Evolutionary conservation across 805 yeast species (phyloP).

Genomic region (Geotrichum ghanense): DNA sequence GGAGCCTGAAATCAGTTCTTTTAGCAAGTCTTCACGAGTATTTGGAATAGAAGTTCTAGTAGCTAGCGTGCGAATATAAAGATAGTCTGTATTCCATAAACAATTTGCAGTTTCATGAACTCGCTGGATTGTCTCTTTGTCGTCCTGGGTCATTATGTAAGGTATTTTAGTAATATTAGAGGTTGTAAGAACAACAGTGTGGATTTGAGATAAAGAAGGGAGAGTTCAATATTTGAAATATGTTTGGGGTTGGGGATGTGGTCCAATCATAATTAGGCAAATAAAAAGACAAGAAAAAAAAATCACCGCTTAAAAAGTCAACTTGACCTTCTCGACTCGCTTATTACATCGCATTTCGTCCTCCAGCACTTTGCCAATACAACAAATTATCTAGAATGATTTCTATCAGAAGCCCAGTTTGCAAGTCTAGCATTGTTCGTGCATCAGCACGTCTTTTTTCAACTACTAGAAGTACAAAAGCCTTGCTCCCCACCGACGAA

Average conservation of each 20-base stretch:
- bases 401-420: not conserved
- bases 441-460: not conserved
- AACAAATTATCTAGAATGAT: not conserved
- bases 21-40: not conserved
- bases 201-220: not conserved
- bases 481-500: not conserved
- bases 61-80: not conserved
- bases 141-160: not conserved
- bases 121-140: not conserved
- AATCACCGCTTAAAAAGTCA: not conserved
- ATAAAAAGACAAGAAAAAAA: not conserved
- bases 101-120: not conserved
- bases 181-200: too few species aligned
- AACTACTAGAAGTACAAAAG: not conserved
- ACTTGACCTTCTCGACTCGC: not conserved
- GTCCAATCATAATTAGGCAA: not conserved
- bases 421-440: not conserved
- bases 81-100: not conserved
- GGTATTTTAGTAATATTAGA: not conserved
- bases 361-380: not conserved
- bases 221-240: not conserved
- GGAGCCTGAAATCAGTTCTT: not conserved
- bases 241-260: not conserved
- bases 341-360: not conserved
- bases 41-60: not conserved